Conservation (phyloP, 306 rosid species). For the Cucurbita maxima region DNA sequence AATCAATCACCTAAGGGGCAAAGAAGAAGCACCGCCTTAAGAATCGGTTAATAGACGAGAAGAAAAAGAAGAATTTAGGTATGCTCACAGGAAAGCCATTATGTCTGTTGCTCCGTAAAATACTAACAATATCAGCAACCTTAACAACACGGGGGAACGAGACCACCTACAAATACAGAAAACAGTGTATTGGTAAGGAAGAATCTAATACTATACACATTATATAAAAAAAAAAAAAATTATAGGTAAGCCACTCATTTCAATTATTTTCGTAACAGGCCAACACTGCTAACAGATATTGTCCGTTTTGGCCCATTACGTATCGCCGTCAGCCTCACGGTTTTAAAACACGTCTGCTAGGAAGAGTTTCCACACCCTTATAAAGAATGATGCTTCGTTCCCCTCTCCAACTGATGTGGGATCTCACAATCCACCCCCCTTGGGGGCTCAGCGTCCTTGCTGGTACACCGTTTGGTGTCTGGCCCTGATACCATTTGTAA, state of each 20-base stretch:
- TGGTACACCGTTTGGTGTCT: no score
- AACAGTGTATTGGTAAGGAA: neutral
- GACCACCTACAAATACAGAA: conserved; percentile 45
- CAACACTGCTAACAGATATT: no score
- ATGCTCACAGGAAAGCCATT: conserved; percentile 92
- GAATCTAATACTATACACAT: neutral
- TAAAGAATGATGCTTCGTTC: no score
- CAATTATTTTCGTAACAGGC: neutral
- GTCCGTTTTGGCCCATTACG: no score
- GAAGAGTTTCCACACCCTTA: no score
- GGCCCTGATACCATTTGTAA: no score
- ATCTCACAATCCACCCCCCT: no score
- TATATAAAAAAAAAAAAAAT: neutral
- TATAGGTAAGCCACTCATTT: neutral
- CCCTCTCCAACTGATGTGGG: no score
- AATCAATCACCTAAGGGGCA: conserved; percentile 71
- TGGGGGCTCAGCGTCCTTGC: no score
- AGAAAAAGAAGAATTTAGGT: conserved; percentile 6
- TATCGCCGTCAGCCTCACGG: no score
- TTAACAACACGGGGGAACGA: conserved; percentile 82
- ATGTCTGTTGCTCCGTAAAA: conserved; percentile 69
- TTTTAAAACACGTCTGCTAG: no score
- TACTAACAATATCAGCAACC: conserved; percentile 81
- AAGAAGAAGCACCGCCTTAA: conserved; percentile 15
- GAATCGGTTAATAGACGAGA: neutral